Conservation (phyloP, 2,329 filamentous ascomycete species). For the Fusarium ambrosium region DNA sequence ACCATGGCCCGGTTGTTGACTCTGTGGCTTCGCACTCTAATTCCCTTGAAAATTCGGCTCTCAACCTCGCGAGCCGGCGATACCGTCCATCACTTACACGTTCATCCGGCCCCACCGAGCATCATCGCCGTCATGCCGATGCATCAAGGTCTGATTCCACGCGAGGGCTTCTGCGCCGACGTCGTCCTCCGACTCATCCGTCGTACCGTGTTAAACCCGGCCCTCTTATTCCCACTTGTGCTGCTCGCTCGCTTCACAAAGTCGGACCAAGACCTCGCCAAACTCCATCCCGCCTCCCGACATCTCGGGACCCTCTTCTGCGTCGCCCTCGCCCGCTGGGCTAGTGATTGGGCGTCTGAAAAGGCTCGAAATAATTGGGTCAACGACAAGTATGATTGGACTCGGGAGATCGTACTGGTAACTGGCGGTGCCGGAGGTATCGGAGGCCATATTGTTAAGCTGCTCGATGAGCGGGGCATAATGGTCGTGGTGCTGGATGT, state of each 20-base stretch:
- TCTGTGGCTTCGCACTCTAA: not conserved
- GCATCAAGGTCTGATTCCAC: constrained; percentile 66
- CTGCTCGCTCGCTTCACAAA: constrained; percentile 75
- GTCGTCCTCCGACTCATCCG: constrained; percentile 70
- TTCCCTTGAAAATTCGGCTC: constrained; percentile 2
- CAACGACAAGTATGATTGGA: constrained; percentile 70
- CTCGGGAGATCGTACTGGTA: constrained; percentile 77
- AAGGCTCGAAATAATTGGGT: constrained; percentile 54
- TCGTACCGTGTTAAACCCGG: constrained; percentile 74
- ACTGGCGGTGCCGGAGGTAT: constrained; percentile 84
- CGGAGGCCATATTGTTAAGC: constrained; percentile 73
- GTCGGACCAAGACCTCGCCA: constrained; percentile 67
- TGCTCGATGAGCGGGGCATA: constrained; percentile 74
- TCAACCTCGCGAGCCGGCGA: not conserved
- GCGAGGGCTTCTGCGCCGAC: constrained; percentile 72
- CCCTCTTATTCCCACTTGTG: constrained; percentile 73
- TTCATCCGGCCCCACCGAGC: not conserved
- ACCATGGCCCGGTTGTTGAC: not conserved
- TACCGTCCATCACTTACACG: constrained; percentile 9
- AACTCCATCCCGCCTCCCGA: constrained; percentile 66
- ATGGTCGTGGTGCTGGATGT: constrained; percentile 81
- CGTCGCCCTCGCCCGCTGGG: constrained; percentile 46
- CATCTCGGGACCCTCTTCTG: constrained; percentile 58
- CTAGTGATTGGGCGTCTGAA: constrained; percentile 51
- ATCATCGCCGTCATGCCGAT: constrained; percentile 52